Conservation (phyloP, 2,329 filamentous ascomycete species). For the Botrytis pseudocinerea region DNA sequence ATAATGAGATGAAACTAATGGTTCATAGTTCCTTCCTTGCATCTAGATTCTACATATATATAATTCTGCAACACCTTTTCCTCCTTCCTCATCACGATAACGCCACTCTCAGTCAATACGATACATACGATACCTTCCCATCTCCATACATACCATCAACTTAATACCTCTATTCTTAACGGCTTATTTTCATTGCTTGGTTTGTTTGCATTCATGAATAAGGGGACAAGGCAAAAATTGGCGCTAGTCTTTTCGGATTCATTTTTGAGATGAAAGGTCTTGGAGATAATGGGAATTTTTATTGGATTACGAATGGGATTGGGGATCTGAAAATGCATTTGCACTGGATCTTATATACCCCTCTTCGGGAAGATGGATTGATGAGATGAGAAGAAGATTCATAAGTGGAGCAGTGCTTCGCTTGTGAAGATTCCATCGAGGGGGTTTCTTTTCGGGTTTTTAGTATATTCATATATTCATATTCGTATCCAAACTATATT, state of each 20-base stretch:
- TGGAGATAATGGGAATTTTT: constrained; percentile 4
- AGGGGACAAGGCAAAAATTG: constrained; percentile 13
- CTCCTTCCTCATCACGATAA: neutral
- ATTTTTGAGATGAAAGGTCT: neutral
- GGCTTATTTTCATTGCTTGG: constrained; percentile 1
- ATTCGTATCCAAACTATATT: neutral
- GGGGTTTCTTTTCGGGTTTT: neutral
- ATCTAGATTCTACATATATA: constrained; percentile 41
- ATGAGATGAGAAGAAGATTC: constrained; percentile 3
- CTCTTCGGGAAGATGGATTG: neutral
- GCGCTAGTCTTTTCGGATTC: neutral
- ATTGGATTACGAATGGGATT: neutral
- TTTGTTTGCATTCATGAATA: constrained; percentile 13
- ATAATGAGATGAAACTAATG: neutral
- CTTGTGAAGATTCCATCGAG: neutral
- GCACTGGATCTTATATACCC: neutral
- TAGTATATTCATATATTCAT: neutral
- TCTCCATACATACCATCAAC: neutral
- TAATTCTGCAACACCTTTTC: neutral
- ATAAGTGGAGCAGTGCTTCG: neutral
- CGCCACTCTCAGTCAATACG: neutral
- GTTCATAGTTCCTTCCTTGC: constrained; percentile 46
- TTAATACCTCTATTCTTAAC: neutral
- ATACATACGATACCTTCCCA: neutral
- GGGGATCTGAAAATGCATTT: neutral